Evolutionary conservation across 148 eudicot species (phyloP).

Genomic region (Fallopia convolvulus): DNA sequence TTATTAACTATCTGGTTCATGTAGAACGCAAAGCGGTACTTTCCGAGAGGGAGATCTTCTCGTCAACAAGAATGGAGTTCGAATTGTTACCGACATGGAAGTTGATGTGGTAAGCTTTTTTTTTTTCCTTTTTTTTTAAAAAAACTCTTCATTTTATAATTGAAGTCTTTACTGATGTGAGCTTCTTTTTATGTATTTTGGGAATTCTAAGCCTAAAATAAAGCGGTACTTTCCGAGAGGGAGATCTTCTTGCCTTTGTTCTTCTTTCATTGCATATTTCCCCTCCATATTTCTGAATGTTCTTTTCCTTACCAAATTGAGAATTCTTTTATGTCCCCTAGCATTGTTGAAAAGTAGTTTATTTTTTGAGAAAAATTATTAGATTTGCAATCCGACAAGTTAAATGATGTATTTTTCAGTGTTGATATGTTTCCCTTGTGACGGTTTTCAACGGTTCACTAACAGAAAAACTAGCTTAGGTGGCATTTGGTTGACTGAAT

Average conservation of each 20-base stretch:
- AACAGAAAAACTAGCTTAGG: background rate
- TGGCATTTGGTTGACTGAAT: background rate
- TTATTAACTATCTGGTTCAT: background rate
- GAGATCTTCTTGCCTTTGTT: background rate
- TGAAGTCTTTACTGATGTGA: background rate
- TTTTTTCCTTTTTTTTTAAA: background rate
- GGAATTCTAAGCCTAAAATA: too few relatives aligned
- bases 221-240: too few relatives aligned
- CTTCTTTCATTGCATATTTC: background rate
- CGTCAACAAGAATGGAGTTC: constrained; percentile 73
- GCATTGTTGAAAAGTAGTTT: background rate
- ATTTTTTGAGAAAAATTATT: background rate
- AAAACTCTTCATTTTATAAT: background rate
- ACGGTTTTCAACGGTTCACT: background rate
- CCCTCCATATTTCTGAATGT: background rate
- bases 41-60: constrained; percentile 88
- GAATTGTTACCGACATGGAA: constrained; percentile 57
- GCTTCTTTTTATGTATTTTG: background rate
- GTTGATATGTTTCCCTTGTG: background rate
- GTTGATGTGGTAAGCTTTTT: constrained; percentile 41
- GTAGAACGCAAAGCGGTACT: constrained; percentile 77
- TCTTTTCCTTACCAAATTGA: background rate
- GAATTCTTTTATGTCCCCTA: background rate
- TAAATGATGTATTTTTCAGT: background rate
- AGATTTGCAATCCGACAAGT: background rate